Evolutionary conservation across 2,329 filamentous ascomycete species (phyloP).

Genomic region (Hyphodiscus sp.): DNA sequence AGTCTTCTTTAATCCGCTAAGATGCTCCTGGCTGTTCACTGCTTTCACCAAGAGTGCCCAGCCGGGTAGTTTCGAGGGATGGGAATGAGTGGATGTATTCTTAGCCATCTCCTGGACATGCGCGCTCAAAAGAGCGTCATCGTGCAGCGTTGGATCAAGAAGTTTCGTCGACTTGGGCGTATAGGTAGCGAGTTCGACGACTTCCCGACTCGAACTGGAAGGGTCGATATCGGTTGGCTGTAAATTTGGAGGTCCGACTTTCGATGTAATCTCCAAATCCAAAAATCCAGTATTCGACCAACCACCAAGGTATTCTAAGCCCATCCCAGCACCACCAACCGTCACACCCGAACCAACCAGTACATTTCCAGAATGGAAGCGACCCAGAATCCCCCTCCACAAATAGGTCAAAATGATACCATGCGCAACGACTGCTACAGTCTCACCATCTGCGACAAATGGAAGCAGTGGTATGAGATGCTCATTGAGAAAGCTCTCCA

Average conservation of each 20-base stretch:
- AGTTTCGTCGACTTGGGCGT: background rate
- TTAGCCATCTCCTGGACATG: background rate
- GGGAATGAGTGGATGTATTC: background rate
- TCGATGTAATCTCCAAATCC: slow-evolving; percentile 24
- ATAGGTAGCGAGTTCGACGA: no score
- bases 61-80: slow-evolving; percentile 22
- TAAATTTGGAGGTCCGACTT: background rate
- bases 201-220: background rate
- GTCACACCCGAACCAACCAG: slow-evolving; percentile 37
- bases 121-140: background rate
- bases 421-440: slow-evolving; percentile 69
- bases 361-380: slow-evolving; percentile 36
- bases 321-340: slow-evolving; percentile 28
- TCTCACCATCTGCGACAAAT: slow-evolving; percentile 28
- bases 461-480: slow-evolving; percentile 51
- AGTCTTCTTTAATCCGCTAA: slow-evolving; percentile 69
- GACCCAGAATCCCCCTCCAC: slow-evolving; percentile 53
- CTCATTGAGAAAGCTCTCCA: slow-evolving; percentile 58
- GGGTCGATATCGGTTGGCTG: background rate
- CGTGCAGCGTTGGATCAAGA: background rate
- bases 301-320: slow-evolving; percentile 47
- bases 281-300: slow-evolving; percentile 62
- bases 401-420: slow-evolving; percentile 72
- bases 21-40: slow-evolving; percentile 66
- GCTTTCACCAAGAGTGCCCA: slow-evolving; percentile 47